A percentile compares a stretch with the other conserved stretches of the same genome.
These are phyloP conservation scores for Inonotus hispidus DNA, from an alignment of 1,284 basidiomycete genomes.

Conservation along the genomic window DNA sequence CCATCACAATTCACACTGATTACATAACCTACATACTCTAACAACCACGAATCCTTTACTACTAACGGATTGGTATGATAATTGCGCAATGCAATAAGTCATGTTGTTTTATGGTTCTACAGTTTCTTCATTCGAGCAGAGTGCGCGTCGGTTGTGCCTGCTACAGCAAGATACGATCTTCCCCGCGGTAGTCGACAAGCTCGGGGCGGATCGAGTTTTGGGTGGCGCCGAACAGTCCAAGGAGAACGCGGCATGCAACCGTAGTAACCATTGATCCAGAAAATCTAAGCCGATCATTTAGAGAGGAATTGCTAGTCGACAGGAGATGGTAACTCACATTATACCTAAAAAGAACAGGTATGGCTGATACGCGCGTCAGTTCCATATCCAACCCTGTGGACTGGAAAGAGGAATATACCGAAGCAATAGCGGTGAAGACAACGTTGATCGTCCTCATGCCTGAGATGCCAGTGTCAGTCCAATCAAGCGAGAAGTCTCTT, in stretches of 20 bases:
- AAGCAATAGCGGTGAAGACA: neutral
- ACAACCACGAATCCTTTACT: too few relatives aligned
- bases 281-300: neutral
- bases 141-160: neutral
- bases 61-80: too few relatives aligned
- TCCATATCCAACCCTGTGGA: too few relatives aligned
- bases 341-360: conserved; percentile 2
- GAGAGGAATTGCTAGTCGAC: neutral
- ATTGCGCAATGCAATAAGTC: neutral
- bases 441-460: conserved; percentile 13
- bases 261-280: conserved; percentile 9
- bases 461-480: neutral
- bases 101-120: neutral
- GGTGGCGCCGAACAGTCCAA: neutral
- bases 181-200: neutral
- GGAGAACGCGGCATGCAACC: neutral
- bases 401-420: neutral
- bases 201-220: neutral
- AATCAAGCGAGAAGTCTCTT: too few relatives aligned
- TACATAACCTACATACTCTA: too few relatives aligned
- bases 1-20: too few relatives aligned
- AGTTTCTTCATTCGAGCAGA: neutral
- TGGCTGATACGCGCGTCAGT: neutral
- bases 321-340: neutral
- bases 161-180: neutral